Evolutionary conservation across 164 flowering plant species (phyloP), one percentile per base, ranked within the genome.

Genomic region (Aristolochia californica): DNA sequence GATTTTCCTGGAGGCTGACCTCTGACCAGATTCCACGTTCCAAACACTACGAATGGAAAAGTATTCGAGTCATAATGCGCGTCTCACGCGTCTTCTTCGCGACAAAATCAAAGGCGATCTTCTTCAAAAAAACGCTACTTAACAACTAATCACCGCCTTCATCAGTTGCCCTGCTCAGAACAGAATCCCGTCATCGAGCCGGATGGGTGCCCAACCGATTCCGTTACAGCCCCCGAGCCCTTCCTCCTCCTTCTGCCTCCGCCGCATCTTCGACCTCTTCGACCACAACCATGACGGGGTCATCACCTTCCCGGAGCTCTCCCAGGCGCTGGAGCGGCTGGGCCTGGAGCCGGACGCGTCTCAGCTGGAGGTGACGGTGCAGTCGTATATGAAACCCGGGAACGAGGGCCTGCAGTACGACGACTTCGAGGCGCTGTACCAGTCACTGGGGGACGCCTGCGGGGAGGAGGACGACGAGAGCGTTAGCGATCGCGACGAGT

Each of bases 201-300:
- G n/a, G n/a, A n/a, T n/a, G n/a, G n/a, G n/a, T n/a, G n/a, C n/a
- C n/a, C n/a, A n/a, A n/a, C n/a, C 58, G 18, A 25, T 16, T 43
- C 40, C 1, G 15, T 61, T 14, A 20, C 66, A 26, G 16, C 53
- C 50, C 50, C 61, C 51, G 2, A 49, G 62, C 26, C 57, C 73
- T 20, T 68, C 72, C 0, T 61, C 75, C 10, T 84, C 96, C 8
- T 89, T 87, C 74, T 58, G 80, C 22, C 93, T 89, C 23, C 82
- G 84, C 9, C 83, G 93, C 23, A 78, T 83, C n/a, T 89, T 89
- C 77, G 97, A 89, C 62, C 45, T 85, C 3, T 89, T 85, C 51
- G 97, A 89, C 73, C 74, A 71, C 66, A 87, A 87, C 62, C 60
- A 72, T 14, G 95, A 89, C 58, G 79, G 77, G 16, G 24, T 73